Base-by-base conservation (phyloP, 257 asterid species). In the Nicotiana tomentosiformis region DNA sequence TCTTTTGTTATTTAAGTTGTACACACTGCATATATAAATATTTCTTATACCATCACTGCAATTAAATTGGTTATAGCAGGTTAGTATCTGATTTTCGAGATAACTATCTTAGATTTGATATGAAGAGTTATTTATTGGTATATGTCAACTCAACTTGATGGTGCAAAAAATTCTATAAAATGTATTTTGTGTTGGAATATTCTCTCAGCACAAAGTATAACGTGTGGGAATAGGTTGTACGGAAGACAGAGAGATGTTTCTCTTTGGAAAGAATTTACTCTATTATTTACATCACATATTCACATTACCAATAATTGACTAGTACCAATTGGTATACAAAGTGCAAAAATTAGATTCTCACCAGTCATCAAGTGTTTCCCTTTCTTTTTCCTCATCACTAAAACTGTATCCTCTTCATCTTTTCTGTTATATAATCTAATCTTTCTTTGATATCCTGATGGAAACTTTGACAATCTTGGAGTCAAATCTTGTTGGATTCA, bases 181-280 rank as follows among this genome's bases (percentile, higher is more conserved):
- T n/a, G 20, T 60, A 18, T 57, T 17, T 61, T 29, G 35, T 26
- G 55, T 77, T 66, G 58, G 93, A 88, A 88, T 92, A 88, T 89
- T 86, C 92, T 66, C 35, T 20, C n/a, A 55, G 89, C 83, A 84
- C 88, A 84, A 84, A 84, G 87, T 39, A 82, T 82, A 80, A 15
- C 81, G 74, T 67, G 77, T 8, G 49, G 14, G 26, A 17, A 16
- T n/a, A 10, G 39, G 6, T 32, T 9, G 7, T 62, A 20, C 26
- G 16, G 16, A 62, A 11, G 4, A 11, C 5, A 1, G 66, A 62
- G 66, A 68, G 4, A 39, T 14, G 35, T 20, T 70, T 43, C 58
- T 70, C 26, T 70, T 20, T 5, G 5, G 60, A 72, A 46, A 33
- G 35, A 53, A 39, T 16, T 57, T 23, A 23, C 26, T 23, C 26